Conservation (phyloP, 2,329 filamentous ascomycete species). For the Madurella fahalii region DNA sequence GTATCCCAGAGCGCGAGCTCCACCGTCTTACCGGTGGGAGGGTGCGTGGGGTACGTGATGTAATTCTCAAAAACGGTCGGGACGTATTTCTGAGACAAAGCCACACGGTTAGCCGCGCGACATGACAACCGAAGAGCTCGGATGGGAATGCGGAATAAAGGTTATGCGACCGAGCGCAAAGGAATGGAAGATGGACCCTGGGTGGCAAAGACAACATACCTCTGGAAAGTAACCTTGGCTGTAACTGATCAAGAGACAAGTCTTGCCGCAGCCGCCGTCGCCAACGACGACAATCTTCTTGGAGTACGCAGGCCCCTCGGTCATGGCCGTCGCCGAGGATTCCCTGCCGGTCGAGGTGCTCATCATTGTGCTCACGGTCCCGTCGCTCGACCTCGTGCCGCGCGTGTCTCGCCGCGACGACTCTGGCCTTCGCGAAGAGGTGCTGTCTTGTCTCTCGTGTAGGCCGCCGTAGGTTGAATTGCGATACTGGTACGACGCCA, state of each 20-base stretch:
- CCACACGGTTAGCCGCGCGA: not conserved
- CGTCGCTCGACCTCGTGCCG: slow-evolving; percentile 71
- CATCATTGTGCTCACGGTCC: slow-evolving; percentile 81
- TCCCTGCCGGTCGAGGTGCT: slow-evolving; percentile 69
- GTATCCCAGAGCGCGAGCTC: slow-evolving; percentile 98
- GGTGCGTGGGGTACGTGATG: slow-evolving; percentile 93
- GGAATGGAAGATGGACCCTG: too few relatives aligned
- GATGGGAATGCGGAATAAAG: not conserved
- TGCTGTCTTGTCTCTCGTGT: slow-evolving; percentile 40
- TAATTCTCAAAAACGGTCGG: slow-evolving; percentile 99
- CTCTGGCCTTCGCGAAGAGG: slow-evolving; percentile 35
- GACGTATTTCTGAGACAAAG: slow-evolving; percentile 80
- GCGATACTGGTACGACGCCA: slow-evolving; percentile 53
- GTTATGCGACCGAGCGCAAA: not conserved
- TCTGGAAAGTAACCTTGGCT: slow-evolving; percentile 98
- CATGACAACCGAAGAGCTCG: not conserved
- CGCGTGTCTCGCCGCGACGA: slow-evolving; percentile 45
- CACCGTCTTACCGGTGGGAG: slow-evolving; percentile 83
- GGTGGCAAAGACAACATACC: slow-evolving; percentile 50
- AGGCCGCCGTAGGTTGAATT: slow-evolving; percentile 48
- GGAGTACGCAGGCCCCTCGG: slow-evolving; percentile 86
- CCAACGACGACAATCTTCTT: slow-evolving; percentile 99
- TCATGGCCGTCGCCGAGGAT: slow-evolving; percentile 78
- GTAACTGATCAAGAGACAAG: slow-evolving; percentile 96
- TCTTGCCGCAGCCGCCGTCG: slow-evolving; percentile 97